Percentiles rank a stretch among this genome's conserved stretches.
These are phyloP conservation scores for Croton laevigatus DNA, from an alignment of 441 rosid species.

Conservation along the genomic window DNA sequence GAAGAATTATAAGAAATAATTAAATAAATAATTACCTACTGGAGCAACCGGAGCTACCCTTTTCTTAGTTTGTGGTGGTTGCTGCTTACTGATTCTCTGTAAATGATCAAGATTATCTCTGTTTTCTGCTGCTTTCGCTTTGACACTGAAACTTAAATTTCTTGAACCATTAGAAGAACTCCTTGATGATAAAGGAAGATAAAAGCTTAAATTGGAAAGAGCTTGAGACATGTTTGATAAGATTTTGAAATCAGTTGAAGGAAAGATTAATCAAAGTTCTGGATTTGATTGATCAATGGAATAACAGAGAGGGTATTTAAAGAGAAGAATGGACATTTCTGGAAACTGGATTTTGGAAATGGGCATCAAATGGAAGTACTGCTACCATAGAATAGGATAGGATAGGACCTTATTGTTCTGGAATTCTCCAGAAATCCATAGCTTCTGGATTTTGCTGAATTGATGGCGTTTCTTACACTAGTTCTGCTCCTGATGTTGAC, in stretches of 20 bases:
- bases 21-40: slow-evolving; percentile 27
- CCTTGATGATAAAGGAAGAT: slow-evolving; percentile 19
- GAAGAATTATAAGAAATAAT: not conserved
- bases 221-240: slow-evolving; percentile 29
- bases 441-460: too few relatives aligned
- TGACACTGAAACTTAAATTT: slow-evolving; percentile 14
- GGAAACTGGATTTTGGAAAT: not conserved
- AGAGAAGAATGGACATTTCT: slow-evolving; percentile 30
- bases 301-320: not conserved
- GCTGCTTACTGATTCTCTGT: slow-evolving; percentile 31
- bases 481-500: too few relatives aligned
- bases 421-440: slow-evolving; percentile 27
- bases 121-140: slow-evolving; percentile 31
- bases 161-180: not conserved
- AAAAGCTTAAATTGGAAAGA: slow-evolving; percentile 29
- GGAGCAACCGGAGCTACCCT: slow-evolving; percentile 37
- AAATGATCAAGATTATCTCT: slow-evolving; percentile 49
- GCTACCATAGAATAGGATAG: too few relatives aligned
- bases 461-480: too few relatives aligned
- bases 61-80: slow-evolving; percentile 35
- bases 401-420: slow-evolving; percentile 18
- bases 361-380: not conserved
- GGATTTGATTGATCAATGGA: too few relatives aligned
- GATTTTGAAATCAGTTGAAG: too few relatives aligned
- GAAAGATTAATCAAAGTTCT: not conserved